Conservation (phyloP, 2,329 filamentous ascomycete species). For the Xylaria sp. region DNA sequence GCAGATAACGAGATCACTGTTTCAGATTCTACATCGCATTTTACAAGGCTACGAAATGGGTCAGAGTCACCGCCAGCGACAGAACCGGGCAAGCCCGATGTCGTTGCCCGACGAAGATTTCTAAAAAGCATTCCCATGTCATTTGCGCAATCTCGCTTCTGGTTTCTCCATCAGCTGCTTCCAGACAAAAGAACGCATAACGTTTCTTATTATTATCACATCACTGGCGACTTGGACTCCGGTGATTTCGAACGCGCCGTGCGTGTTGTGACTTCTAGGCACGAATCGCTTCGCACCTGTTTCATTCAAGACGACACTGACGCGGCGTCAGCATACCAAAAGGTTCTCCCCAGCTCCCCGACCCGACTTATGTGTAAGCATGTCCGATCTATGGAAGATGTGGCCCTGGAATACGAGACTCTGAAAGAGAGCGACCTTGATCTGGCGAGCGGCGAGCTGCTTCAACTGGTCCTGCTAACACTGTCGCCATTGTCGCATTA, state of each 20-base stretch:
- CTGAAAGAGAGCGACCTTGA: constrained; percentile 44
- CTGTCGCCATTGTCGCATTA: constrained; percentile 43
- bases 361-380: constrained; percentile 37
- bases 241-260: constrained; percentile 44
- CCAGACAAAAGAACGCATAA: constrained; percentile 49
- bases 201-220: constrained; percentile 39
- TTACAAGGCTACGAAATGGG: no score
- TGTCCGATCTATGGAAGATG: constrained; percentile 32
- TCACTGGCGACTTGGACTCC: constrained; percentile 43
- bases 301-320: constrained; percentile 37
- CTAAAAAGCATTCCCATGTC: constrained; percentile 40
- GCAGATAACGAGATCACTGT: no score
- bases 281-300: constrained; percentile 44
- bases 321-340: constrained; percentile 35
- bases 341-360: constrained; percentile 33
- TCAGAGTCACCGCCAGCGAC: no score
- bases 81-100: no score
- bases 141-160: constrained; percentile 48
- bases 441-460: constrained; percentile 43
- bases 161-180: constrained; percentile 43
- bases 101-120: constrained; percentile 13
- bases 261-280: constrained; percentile 35
- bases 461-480: constrained; percentile 45
- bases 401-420: constrained; percentile 41
- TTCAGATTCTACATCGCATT: no score